Percentiles rank a stretch among this genome's conserved stretches.
phyloP scores from a whole-genome alignment of 768 basidiomycete genomes.

The Tephrocybe sp. region DNA sequence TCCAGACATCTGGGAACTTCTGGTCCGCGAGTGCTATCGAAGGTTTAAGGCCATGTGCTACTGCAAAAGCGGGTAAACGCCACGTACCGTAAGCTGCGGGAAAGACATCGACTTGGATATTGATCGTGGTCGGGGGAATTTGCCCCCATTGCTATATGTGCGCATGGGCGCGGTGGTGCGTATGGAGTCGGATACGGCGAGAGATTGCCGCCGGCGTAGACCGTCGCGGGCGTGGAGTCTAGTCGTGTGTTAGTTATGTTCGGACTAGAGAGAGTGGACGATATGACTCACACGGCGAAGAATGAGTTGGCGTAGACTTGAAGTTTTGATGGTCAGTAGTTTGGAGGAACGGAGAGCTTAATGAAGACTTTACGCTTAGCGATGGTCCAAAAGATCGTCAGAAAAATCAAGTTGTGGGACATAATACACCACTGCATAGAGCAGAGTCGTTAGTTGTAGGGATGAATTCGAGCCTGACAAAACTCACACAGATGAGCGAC shows the following conservation, averaged over 20 bases:
- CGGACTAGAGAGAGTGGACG: not conserved
- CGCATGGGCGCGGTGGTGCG: not conserved
- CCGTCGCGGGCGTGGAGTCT: constrained; percentile 11
- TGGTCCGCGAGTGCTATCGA: not conserved
- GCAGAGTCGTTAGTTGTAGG: not conserved
- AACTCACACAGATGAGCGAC: constrained; percentile 9
- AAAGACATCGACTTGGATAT: not conserved
- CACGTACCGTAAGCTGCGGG: not conserved
- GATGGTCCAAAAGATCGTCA: constrained; percentile 10
- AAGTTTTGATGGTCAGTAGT: not conserved
- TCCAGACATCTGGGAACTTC: too few relatives aligned
- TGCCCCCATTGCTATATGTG: too few relatives aligned
- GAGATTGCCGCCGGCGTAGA: constrained; percentile 6
- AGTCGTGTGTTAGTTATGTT: not conserved
- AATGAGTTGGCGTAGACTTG: constrained; percentile 15
- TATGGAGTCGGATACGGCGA: not conserved
- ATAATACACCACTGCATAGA: constrained; percentile 4
- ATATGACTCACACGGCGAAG: constrained; percentile 6
- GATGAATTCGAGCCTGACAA: not conserved
- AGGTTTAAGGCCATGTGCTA: not conserved
- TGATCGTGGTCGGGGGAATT: not conserved
- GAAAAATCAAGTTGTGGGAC: constrained; percentile 11
- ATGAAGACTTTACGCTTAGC: constrained; percentile 1
- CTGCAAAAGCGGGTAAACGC: not conserved
- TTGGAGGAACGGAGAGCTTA: not conserved